A percentile compares a stretch with the other conserved stretches of the same genome.
phyloP scores from a whole-genome alignment of 345 rosid species.

The Melastoma malabathricum region DNA sequence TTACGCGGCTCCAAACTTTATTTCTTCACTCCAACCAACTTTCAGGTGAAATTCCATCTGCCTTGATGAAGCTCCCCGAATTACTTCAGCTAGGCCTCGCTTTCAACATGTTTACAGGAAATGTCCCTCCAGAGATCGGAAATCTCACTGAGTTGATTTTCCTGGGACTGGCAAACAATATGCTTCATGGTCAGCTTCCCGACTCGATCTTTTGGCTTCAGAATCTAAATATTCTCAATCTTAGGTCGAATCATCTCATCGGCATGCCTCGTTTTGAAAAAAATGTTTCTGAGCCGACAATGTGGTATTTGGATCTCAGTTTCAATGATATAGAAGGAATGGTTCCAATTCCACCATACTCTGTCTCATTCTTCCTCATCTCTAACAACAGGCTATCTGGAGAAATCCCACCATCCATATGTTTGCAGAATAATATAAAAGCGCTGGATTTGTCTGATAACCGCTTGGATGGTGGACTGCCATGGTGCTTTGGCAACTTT shows the following conservation, averaged over 20 bases:
- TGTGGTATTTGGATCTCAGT: not conserved
- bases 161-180: not conserved
- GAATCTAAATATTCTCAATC: not conserved
- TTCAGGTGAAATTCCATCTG: not conserved
- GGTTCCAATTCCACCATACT: not conserved
- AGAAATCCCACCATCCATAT: not conserved
- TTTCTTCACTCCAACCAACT: slow-evolving; percentile 10
- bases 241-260: slow-evolving; percentile 5
- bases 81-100: not conserved
- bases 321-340: slow-evolving; percentile 8
- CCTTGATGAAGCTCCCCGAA: not conserved
- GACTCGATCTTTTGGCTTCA: slow-evolving; percentile 4
- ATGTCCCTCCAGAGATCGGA: slow-evolving; percentile 6
- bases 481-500: not conserved
- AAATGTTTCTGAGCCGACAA: no score
- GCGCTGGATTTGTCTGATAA: slow-evolving; percentile 10
- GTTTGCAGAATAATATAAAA: not conserved
- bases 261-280: slow-evolving; percentile 7
- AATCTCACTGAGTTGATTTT: not conserved
- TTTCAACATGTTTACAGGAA: not conserved
- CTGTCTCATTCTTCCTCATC: not conserved
- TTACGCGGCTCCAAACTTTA: slow-evolving; percentile 4
- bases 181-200: slow-evolving; percentile 12
- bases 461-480: not conserved
- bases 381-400: not conserved